Conservation (phyloP, 805 yeast genomes). For the Scheffersomyces stipitis region DNA sequence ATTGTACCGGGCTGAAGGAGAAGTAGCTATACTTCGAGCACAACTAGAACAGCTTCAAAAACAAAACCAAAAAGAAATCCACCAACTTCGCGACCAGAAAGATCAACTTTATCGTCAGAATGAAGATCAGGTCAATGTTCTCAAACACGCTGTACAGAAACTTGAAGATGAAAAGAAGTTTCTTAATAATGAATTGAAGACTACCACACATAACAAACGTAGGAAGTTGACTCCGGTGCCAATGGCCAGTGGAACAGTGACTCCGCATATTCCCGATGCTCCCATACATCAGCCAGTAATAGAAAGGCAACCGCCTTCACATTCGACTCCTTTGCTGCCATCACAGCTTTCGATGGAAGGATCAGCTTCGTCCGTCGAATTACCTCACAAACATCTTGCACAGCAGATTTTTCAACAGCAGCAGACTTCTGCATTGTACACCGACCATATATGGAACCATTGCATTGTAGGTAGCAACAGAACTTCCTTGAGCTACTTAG, state of each 20-base stretch:
- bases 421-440: slow-evolving; percentile 33
- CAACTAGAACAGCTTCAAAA: slow-evolving; percentile 52
- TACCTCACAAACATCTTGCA: neutral
- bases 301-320: neutral
- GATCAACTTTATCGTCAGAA: slow-evolving; percentile 15
- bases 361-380: neutral
- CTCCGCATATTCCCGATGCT: neutral
- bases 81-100: slow-evolving; percentile 17
- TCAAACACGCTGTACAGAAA: slow-evolving; percentile 33
- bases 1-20: slow-evolving; percentile 68
- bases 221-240: slow-evolving; percentile 9
- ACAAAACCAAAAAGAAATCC: slow-evolving; percentile 39
- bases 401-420: slow-evolving; percentile 21
- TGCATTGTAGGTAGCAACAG: slow-evolving; percentile 37
- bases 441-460: slow-evolving; percentile 35
- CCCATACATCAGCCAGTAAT: neutral
- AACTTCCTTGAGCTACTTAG: slow-evolving; percentile 30
- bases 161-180: slow-evolving; percentile 46
- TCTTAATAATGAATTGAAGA: slow-evolving; percentile 36
- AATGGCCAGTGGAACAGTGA: neutral
- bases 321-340: no score
- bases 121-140: slow-evolving; percentile 30
- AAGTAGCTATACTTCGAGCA: slow-evolving; percentile 72
- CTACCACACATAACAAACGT: slow-evolving; percentile 22
- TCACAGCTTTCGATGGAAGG: neutral